Conservation (phyloP, 1,284 basidiomycete species). For the Cryptococcus deneoformans region DNA sequence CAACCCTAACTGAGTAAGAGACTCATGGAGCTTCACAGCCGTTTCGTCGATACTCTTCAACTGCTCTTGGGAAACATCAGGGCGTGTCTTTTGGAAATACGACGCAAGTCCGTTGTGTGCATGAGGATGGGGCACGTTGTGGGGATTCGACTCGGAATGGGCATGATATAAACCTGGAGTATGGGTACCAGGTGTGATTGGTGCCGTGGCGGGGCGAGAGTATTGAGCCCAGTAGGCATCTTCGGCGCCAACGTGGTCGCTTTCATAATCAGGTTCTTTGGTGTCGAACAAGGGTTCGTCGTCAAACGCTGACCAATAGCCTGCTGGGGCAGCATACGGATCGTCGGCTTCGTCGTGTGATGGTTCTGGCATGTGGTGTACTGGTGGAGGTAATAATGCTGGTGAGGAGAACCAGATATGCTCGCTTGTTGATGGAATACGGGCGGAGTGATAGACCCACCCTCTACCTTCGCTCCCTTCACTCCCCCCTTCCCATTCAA, state of each 20-base stretch:
- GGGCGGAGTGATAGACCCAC: conserved; percentile 33
- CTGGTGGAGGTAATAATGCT: neutral
- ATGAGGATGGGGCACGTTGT: neutral
- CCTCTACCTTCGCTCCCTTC: conserved; percentile 20
- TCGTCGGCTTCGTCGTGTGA: neutral
- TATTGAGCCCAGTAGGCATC: neutral
- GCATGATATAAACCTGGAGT: neutral
- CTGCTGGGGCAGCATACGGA: conserved; percentile 6
- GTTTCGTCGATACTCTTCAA: neutral
- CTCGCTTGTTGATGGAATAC: conserved; percentile 5
- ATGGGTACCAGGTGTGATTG: conserved; percentile 9
- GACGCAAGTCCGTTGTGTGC: neutral
- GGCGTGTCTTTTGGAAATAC: neutral
- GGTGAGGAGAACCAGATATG: neutral
- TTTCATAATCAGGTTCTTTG: neutral
- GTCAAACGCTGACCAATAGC: conserved; percentile 13
- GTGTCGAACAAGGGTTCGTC: neutral
- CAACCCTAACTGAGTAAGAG: neutral
- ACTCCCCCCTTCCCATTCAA: conserved; percentile 12
- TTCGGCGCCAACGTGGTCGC: neutral
- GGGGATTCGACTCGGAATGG: neutral
- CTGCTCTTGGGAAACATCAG: neutral
- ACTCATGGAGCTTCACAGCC: neutral
- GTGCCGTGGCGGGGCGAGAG: conserved; percentile 17
- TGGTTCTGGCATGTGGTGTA: too few species aligned